Conservation (phyloP, 1,284 basidiomycete genomes). For the Sphaerobolus stellatus region DNA sequence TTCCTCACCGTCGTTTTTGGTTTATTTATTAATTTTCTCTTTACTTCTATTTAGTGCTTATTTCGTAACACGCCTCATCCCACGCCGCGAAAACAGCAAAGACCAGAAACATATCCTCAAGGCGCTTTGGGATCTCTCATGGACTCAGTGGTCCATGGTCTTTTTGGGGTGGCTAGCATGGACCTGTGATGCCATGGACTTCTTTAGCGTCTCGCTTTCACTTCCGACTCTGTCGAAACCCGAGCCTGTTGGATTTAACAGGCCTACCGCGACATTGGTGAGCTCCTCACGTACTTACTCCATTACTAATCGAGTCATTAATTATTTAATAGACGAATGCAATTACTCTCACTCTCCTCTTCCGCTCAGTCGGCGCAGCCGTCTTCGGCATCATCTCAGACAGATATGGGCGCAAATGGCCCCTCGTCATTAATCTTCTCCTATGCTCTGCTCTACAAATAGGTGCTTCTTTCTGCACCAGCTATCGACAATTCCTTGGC, state of each 20-base stretch:
- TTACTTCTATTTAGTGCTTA: no score
- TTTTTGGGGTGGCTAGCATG: slow-evolving; percentile 68
- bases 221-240: slow-evolving; percentile 51
- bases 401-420: slow-evolving; percentile 92
- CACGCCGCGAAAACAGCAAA: slow-evolving; percentile 42
- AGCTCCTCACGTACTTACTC: no score
- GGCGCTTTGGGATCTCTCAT: slow-evolving; percentile 39
- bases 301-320: no score
- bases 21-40: no score
- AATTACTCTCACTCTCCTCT: slow-evolving; percentile 91
- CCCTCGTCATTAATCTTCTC: slow-evolving; percentile 75
- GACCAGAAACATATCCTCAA: slow-evolving; percentile 35
- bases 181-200: slow-evolving; percentile 80
- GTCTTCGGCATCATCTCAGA: slow-evolving; percentile 82
- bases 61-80: no score
- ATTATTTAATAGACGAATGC: slow-evolving; percentile 79
- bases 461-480: slow-evolving; percentile 72
- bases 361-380: slow-evolving; percentile 85
- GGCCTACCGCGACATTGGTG: slow-evolving; percentile 7
- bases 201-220: slow-evolving; percentile 81
- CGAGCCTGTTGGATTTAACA: slow-evolving; percentile 4
- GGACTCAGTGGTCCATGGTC: slow-evolving; percentile 51
- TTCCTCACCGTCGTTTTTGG: no score
- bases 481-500: slow-evolving; percentile 66
- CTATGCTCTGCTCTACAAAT: slow-evolving; percentile 78